Evolutionary conservation across 805 yeast species (phyloP).

Genomic region (Cyberlindnera xylosilytica): DNA sequence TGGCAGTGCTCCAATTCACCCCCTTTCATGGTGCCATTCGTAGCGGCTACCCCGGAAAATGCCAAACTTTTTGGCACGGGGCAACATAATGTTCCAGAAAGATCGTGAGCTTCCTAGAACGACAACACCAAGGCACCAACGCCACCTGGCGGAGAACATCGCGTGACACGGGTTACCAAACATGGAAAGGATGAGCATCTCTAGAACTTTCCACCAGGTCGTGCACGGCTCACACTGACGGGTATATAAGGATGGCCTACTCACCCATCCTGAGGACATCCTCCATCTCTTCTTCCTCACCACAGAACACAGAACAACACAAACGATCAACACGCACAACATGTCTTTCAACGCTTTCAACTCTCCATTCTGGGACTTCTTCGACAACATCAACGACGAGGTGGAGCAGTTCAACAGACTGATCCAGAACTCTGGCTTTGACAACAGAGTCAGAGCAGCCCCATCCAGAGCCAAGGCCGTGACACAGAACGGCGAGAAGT

Average conservation of each 20-base stretch:
- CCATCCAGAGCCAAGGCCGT: constrained; percentile 15
- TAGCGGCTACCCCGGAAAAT: constrained; percentile 1
- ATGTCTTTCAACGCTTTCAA: constrained; percentile 30
- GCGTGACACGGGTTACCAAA: too few relatives aligned
- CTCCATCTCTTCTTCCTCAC: not conserved
- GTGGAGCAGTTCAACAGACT: constrained; percentile 37
- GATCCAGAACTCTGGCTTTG: constrained; percentile 29
- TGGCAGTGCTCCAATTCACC: too few relatives aligned
- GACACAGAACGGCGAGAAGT: constrained; percentile 2
- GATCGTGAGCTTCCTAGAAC: not conserved
- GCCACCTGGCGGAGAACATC: too few relatives aligned
- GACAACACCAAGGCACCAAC: not conserved
- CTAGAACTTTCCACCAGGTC: too few relatives aligned
- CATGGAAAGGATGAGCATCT: too few relatives aligned
- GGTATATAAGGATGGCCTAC: not conserved
- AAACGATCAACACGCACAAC: not conserved
- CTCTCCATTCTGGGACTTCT: constrained; percentile 43
- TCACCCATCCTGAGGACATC: not conserved
- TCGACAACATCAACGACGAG: constrained; percentile 40
- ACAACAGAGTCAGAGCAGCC: constrained; percentile 23
- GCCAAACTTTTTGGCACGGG: not conserved
- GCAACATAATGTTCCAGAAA: not conserved
- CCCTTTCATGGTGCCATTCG: not conserved
- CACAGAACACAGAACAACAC: not conserved
- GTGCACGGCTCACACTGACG: not conserved